Conservation (phyloP, 2,329 filamentous ascomycete genomes). For the Chlorencoelia australis region DNA sequence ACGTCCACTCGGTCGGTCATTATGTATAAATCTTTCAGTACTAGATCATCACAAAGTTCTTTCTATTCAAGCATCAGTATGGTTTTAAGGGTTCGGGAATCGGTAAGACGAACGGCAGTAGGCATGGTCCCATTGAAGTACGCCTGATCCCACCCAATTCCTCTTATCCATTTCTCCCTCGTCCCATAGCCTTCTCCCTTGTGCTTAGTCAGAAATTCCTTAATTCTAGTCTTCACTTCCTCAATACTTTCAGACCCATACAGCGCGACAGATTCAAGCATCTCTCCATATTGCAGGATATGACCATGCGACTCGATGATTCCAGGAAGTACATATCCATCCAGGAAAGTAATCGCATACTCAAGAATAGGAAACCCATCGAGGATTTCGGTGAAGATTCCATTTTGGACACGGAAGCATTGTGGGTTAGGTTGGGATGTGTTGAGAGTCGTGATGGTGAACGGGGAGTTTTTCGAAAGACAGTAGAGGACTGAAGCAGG, state of each 20-base stretch:
- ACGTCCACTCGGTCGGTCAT: constrained; percentile 63
- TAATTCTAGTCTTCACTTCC: constrained; percentile 43
- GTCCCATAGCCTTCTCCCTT: constrained; percentile 39
- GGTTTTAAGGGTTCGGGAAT: constrained; percentile 30
- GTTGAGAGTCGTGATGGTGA: constrained; percentile 35
- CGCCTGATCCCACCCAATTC: constrained; percentile 63
- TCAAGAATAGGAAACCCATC: constrained; percentile 22
- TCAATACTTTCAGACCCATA: constrained; percentile 47
- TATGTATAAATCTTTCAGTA: constrained; percentile 47
- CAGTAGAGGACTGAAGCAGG: no score
- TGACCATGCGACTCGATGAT: constrained; percentile 65
- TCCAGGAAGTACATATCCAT: constrained; percentile 52
- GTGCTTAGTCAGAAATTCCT: constrained; percentile 39
- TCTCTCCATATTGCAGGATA: constrained; percentile 55
- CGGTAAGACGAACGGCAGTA: constrained; percentile 39
- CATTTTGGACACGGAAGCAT: constrained; percentile 47
- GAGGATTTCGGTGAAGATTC: constrained; percentile 41
- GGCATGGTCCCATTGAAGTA: constrained; percentile 52
- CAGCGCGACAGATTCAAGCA: constrained; percentile 54
- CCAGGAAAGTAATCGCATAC: constrained; percentile 25
- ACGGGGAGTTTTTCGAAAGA: no score
- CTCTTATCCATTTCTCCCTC: constrained; percentile 50
- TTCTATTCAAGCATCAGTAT: constrained; percentile 29
- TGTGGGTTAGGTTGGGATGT: constrained; percentile 30
- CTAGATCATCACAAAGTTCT: constrained; percentile 43